These are phyloP conservation scores for Auricularia auricula-judae DNA, from an alignment of 768 basidiomycete genomes.

Conservation along the genomic window DNA sequence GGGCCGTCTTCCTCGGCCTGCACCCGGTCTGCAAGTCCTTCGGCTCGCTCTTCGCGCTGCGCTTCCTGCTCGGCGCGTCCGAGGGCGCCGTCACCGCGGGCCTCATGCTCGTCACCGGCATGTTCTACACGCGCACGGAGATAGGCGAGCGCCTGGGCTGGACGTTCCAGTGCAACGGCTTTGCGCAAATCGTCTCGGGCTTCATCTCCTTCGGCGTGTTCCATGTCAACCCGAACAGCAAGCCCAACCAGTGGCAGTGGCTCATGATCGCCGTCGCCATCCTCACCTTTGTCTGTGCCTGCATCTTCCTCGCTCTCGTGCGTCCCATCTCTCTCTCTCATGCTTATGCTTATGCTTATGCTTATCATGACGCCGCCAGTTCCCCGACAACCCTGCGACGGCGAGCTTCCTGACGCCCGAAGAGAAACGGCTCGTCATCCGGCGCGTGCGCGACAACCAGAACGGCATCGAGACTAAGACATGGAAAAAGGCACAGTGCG, in stretches of 20 bases:
- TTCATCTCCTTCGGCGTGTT: conserved; percentile 12
- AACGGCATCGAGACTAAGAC: conserved; percentile 19
- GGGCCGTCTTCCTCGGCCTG: conserved; percentile 14
- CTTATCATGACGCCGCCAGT: background rate
- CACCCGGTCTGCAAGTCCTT: conserved; percentile 14
- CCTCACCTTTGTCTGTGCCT: conserved; percentile 9
- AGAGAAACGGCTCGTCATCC: conserved; percentile 14
- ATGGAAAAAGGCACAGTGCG: conserved; percentile 15
- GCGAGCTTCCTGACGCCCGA: conserved; percentile 15
- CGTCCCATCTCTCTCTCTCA: too few species aligned
- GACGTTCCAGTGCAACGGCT: conserved; percentile 15
- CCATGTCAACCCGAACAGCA: conserved; percentile 4
- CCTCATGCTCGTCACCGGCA: conserved; percentile 14
- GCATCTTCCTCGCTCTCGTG: conserved; percentile 10
- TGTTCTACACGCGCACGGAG: conserved; percentile 15
- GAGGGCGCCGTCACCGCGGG: conserved; percentile 14
- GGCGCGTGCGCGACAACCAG: conserved; percentile 17
- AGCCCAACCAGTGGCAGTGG: conserved; percentile 14
- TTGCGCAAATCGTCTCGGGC: conserved; percentile 11
- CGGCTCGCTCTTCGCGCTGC: conserved; percentile 13
- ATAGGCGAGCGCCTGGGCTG: conserved; percentile 13
- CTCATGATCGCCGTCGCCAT: conserved; percentile 15
- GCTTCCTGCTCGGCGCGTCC: conserved; percentile 12
- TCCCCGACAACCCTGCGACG: conserved; percentile 18
- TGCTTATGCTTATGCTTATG: too few species aligned